phyloP scores from a whole-genome alignment of 176 grass and related monocot genomes.

The Triticum timopheevii region DNA sequence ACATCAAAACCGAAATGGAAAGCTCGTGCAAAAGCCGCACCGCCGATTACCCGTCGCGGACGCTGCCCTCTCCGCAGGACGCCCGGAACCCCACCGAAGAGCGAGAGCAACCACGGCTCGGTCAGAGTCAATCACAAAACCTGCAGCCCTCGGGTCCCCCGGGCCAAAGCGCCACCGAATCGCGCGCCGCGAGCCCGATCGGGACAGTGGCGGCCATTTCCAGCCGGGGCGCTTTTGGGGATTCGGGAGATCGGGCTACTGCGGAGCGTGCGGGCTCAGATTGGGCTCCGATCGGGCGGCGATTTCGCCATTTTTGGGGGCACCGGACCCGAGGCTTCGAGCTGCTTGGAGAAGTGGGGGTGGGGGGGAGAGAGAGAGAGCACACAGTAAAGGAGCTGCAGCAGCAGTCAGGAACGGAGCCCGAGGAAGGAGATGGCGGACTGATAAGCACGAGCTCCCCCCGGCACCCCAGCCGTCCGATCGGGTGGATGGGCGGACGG shows the following conservation, averaged over 20 bases:
- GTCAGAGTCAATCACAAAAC: neutral
- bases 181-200: slow-evolving; percentile 34
- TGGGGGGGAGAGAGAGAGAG: slow-evolving; percentile 19
- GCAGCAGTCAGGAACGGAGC: slow-evolving; percentile 44
- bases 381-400: slow-evolving; percentile 24
- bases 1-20: slow-evolving; percentile 23
- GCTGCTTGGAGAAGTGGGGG: slow-evolving; percentile 15
- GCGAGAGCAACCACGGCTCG: neutral
- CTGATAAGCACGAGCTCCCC: slow-evolving; percentile 58
- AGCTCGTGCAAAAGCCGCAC: neutral
- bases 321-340: slow-evolving; percentile 19
- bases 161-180: slow-evolving; percentile 29
- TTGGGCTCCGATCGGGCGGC: slow-evolving; percentile 50
- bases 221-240: slow-evolving; percentile 14
- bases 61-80: slow-evolving; percentile 39
- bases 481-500: slow-evolving; percentile 1
- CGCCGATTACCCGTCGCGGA: slow-evolving; percentile 19
- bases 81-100: slow-evolving; percentile 3
- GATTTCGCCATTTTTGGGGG: slow-evolving; percentile 69
- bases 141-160: neutral
- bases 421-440: slow-evolving; percentile 51
- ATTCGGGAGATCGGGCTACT: slow-evolving; percentile 58
- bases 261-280: slow-evolving; percentile 12
- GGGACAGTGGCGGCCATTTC: slow-evolving; percentile 36
- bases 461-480: slow-evolving; percentile 32